Base-by-base conservation (phyloP, 2,329 filamentous ascomycete species). In the Colletotrichum coccodes region DNA sequence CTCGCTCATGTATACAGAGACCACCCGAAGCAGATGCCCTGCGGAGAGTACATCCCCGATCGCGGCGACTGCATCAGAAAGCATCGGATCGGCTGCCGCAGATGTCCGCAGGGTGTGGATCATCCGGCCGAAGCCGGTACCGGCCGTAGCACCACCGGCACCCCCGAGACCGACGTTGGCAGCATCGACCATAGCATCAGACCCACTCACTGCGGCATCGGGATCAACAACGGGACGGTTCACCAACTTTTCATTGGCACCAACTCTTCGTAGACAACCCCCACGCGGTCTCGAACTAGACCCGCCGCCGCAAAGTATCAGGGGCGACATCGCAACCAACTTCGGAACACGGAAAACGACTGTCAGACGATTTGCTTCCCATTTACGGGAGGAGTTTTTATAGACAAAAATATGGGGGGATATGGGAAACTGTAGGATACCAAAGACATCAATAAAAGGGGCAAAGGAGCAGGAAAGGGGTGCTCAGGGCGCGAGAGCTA, bases 1-100 rank as follows among this genome's bases (percentile, higher is more conserved):
- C 1, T 21, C 5, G 26, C 8, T 23, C 49, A 52, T n/a, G 7
- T 23, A 2, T 1, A 1, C 30, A 21, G 0, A 2, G 4, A 1
- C 3, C 49, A 52, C 21, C 6, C 7, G 11, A 5, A 11, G 7
- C 5, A 16, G 21, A 34, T 23, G 49, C n/a, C 49, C n/a, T 34
- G 49, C 9, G 49, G 30, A n/a, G 49, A 23, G 7, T 23, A 32
- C 30, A n/a, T 23, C 3, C 9, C 2, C 18, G 47, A 28, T 23
- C 14, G 6, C 28, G 18, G 14, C n/a, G 47, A 32, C 23, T 6
- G 12, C 23, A 12, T 28, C 21, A 28, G 9, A 18, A 23, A 1
- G 47, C 26, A 21, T 7, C n/a, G 14, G 6, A 6, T 21, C 26
- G 3, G 32, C 28, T 50, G 28, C 47, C 7, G 8, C 28, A n/a